Evolutionary conservation across 164 flowering plant species (phyloP), one percentile per base, ranked within the genome.

Genomic region (Sextonia rubra): DNA sequence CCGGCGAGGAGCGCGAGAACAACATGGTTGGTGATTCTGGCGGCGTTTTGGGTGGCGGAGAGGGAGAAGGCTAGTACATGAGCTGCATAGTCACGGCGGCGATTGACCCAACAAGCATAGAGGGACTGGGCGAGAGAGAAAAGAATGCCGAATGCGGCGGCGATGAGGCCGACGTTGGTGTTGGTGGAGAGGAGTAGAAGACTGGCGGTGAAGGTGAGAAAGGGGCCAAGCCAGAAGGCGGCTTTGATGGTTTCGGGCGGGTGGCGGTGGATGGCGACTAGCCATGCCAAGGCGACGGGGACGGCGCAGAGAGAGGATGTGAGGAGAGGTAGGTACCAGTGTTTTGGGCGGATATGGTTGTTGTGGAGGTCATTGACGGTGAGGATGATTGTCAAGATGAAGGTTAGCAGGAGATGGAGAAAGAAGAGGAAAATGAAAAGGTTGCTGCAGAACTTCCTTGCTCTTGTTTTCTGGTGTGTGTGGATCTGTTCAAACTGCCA

Each of bases 191-290:
- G 73, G n/a, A 87, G 68, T 3, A 89, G 64, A 1, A 91, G 22
- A 0, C 84, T 86, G n/a, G 74, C 69, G 0, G 80, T 84, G 12
- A 75, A 77, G 0, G 91, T 81, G 2, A 84, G 74, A 44, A 77
- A 60, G 26, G 93, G 92, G 76, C 86, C 75, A 22, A 88, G 71
- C 88, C 90, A 87, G 62, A 89, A 87, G 58, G 83, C 80, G 12
- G 82, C 66, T 64, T 29, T 80, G 1, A 88, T 12, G 49, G 90
- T 71, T 69, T 47, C 79, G 17, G 78, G 56, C 4, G 91, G 87
- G 71, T 66, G 69, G 68, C 18, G 5, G 64, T 11, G 60, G 60
- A 80, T 68, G 58, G 83, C 48, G 30, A 69, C 63, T 47, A 78
- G 92, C 84, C 84, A 89, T 4, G 68, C 14, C 48, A 86, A 70